These are phyloP conservation scores for Nemania sp. DNA, from an alignment of 2,329 filamentous ascomycete species.

Conservation along the genomic window DNA sequence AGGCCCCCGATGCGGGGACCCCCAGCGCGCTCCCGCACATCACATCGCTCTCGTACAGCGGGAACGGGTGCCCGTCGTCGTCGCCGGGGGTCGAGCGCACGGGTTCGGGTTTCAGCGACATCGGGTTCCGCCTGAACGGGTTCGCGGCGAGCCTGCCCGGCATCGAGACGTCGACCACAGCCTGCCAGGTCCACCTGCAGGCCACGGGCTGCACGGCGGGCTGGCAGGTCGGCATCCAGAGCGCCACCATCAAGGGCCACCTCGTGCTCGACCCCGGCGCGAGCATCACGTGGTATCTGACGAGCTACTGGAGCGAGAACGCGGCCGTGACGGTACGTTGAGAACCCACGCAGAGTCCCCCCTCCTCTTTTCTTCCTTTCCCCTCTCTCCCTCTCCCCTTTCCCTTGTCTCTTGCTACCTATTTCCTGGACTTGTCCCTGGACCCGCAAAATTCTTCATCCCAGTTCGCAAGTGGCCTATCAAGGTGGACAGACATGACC, in stretches of 20 bases:
- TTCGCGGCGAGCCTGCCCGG: slow-evolving; percentile 34
- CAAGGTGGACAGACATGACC: too few relatives aligned
- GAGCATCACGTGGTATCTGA: slow-evolving; percentile 42
- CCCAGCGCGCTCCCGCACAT: slow-evolving; percentile 39
- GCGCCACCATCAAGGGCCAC: slow-evolving; percentile 42
- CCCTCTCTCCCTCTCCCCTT: background rate
- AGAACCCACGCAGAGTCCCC: background rate
- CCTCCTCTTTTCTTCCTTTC: background rate
- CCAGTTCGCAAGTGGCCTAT: too few relatives aligned
- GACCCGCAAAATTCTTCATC: too few relatives aligned
- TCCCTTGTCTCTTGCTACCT: background rate
- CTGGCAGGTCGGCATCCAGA: slow-evolving; percentile 46
- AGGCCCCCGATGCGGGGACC: background rate
- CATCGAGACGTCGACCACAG: slow-evolving; percentile 37
- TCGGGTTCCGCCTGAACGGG: slow-evolving; percentile 37
- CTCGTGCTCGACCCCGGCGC: slow-evolving; percentile 42
- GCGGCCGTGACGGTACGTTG: slow-evolving; percentile 41
- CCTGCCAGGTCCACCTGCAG: slow-evolving; percentile 47
- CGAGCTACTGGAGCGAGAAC: slow-evolving; percentile 45
- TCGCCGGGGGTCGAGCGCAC: slow-evolving; percentile 40
- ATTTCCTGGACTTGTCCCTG: too few relatives aligned
- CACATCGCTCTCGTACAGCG: slow-evolving; percentile 43
- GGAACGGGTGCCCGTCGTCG: slow-evolving; percentile 44
- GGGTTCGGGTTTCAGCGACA: slow-evolving; percentile 40
- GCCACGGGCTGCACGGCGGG: slow-evolving; percentile 39